Evolutionary conservation across 768 basidiomycete species (phyloP), one percentile per base, ranked within the genome.

Genomic region (Leccinellum luteum): DNA sequence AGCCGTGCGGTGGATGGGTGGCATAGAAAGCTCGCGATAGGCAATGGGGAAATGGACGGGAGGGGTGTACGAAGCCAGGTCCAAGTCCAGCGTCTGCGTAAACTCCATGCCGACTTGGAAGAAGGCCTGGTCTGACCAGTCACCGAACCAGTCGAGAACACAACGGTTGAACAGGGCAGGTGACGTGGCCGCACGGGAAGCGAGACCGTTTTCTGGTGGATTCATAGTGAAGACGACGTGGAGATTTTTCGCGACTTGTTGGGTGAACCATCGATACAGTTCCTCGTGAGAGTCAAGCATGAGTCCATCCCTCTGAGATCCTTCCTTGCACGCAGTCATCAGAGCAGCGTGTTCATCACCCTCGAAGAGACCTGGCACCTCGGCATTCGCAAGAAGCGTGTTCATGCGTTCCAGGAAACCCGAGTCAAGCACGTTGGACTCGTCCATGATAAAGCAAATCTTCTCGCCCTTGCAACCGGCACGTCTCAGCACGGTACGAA

Each of bases 141-240:
- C 95, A 27, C 97, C 97, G 65, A 98, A 98, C 97, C 97, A 99
- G 73, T 99, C 96, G 56, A 99, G 80, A 8, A 99, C 97, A 71
- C 97, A 99, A 77, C 97, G 89, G 77, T 99, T 99, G 86, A 96
- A 96, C 66, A 98, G 78, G 17, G 97, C 97, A 8, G 97, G 97
- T 1, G 97, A 99, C 0, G 97, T 98, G 3, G 96, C 97, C 12
- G 94, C 97, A 49, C 94, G 84, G 19, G 94, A 95, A 7, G 94
- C 96, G 17, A 99, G 81, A 27, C 96, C 97, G 56, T 96, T 94
- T 66, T 94, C 87, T 0, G 95, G 96, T 44, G 94, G 97, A 64
- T 98, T 98, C 96, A 98, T 98, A 17, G 96, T 98, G 77, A 98
- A 99, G 9, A 98, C 97, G 32, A 98, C 96, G 66, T 99, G 97